Evolutionary conservation across 306 rosid species (phyloP).

Genomic region (Corylus avellana): DNA sequence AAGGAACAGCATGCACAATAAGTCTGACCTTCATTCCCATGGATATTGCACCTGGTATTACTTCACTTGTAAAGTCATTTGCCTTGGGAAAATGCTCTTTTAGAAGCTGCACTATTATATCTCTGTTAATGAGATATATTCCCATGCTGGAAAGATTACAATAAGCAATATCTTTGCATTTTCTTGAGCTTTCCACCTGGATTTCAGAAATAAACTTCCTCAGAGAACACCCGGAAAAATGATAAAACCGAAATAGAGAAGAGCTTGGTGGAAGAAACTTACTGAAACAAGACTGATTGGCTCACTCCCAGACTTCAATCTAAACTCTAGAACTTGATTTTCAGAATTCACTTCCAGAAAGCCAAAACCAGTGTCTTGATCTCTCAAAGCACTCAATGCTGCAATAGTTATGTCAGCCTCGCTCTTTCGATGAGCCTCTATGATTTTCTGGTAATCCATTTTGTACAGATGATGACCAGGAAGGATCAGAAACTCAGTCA

Average conservation of each 20-base stretch:
- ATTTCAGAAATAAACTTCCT: not conserved
- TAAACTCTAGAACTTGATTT: conserved; percentile 26
- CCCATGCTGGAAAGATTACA: conserved; percentile 39
- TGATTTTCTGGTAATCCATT: conserved; percentile 44
- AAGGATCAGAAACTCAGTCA: conserved; percentile 41
- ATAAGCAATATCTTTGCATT: conserved; percentile 7
- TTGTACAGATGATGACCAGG: conserved; percentile 46
- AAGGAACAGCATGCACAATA: not conserved
- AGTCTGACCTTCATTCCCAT: conserved; percentile 40
- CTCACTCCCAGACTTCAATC: conserved; percentile 20
- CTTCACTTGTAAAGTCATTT: conserved; percentile 41
- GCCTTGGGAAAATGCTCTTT: conserved; percentile 30
- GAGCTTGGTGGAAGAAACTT: conserved; percentile 16
- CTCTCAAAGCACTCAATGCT: conserved; percentile 21
- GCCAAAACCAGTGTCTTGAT: conserved; percentile 39
- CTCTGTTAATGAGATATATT: conserved; percentile 36
- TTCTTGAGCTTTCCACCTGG: conserved; percentile 19
- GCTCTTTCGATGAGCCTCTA: conserved; percentile 29
- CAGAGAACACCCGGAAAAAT: conserved; percentile 1
- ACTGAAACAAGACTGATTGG: conserved; percentile 12
- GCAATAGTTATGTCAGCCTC: conserved; percentile 42
- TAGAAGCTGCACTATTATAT: conserved; percentile 29
- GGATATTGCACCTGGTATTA: conserved; percentile 43
- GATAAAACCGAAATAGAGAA: not conserved
- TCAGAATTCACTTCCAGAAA: conserved; percentile 24